These are phyloP conservation scores for Fusarium dlaminii DNA, from an alignment of 2,329 filamentous ascomycete species.

Conservation along the genomic window DNA sequence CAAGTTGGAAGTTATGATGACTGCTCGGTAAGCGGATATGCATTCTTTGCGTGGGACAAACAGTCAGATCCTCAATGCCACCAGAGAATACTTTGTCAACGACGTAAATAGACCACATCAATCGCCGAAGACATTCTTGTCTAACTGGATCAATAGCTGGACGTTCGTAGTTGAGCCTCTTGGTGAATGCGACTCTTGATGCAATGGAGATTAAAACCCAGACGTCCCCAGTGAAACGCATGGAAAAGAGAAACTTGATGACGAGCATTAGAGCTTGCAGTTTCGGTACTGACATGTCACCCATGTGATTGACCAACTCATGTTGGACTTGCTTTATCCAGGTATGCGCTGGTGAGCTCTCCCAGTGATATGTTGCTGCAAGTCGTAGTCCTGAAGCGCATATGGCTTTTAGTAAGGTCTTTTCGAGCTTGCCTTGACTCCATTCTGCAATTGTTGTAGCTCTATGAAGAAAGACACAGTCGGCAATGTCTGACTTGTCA, in stretches of 20 bases:
- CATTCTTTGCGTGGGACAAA: conserved; percentile 38
- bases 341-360: not conserved
- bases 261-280: conserved; percentile 38
- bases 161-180: conserved; percentile 41
- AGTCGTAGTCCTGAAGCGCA: conserved; percentile 16
- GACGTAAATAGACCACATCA: conserved; percentile 42
- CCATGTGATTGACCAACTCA: not conserved
- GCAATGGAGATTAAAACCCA: conserved; percentile 40
- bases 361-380: not conserved
- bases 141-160: conserved; percentile 20
- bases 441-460: conserved; percentile 39
- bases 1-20: conserved; percentile 41
- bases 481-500: conserved; percentile 20
- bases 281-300: conserved; percentile 12
- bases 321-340: conserved; percentile 39
- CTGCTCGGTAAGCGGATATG: conserved; percentile 40
- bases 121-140: conserved; percentile 38
- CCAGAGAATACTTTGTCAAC: conserved; percentile 41
- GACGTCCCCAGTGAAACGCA: conserved; percentile 17
- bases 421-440: conserved; percentile 33
- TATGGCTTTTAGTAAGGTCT: conserved; percentile 32
- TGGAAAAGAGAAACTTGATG: conserved; percentile 23
- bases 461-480: conserved; percentile 37
- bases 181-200: conserved; percentile 40
- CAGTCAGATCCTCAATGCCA: conserved; percentile 42